Percentiles rank a stretch among this genome's conserved stretches.
Conservation (phyloP, 2,329 filamentous ascomycete genomes). For the Pyrenochaeta sp. region DNA sequence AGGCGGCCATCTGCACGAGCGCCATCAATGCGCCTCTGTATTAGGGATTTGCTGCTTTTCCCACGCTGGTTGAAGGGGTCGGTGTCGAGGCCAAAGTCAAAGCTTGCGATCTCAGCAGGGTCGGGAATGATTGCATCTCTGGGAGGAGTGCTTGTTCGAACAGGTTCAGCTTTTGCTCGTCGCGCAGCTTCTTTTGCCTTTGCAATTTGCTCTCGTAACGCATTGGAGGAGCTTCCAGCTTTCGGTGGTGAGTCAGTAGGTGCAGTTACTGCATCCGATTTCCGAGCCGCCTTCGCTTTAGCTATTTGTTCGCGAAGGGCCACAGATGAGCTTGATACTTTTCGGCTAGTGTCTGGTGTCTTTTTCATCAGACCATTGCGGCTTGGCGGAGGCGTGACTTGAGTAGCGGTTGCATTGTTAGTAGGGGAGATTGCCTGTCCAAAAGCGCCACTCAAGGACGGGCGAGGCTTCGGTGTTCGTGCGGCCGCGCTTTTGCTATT, state of each 20-base stretch:
- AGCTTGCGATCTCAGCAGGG: slow-evolving; percentile 48
- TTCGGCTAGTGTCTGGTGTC: slow-evolving; percentile 46
- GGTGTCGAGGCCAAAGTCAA: slow-evolving; percentile 68
- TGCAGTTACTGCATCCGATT: slow-evolving; percentile 23
- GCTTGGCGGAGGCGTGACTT: slow-evolving; percentile 28
- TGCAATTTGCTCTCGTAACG: slow-evolving; percentile 89
- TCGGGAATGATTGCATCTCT: slow-evolving; percentile 44
- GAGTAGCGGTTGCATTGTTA: slow-evolving; percentile 18
- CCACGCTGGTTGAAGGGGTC: slow-evolving; percentile 76
- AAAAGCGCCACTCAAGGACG: slow-evolving; percentile 46
- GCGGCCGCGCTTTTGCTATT: slow-evolving; percentile 49
- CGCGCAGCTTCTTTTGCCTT: slow-evolving; percentile 83
- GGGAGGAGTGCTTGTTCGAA: slow-evolving; percentile 39
- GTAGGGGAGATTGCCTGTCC: slow-evolving; percentile 44
- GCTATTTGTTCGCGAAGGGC: slow-evolving; percentile 90
- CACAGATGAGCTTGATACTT: slow-evolving; percentile 73
- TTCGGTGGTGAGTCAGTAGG: slow-evolving; percentile 41
- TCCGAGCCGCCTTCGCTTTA: slow-evolving; percentile 84
- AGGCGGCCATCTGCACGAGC: slow-evolving; percentile 81
- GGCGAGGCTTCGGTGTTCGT: slow-evolving; percentile 42
- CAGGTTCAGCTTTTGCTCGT: slow-evolving; percentile 30
- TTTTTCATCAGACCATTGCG: slow-evolving; percentile 38
- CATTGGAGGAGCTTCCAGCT: slow-evolving; percentile 74
- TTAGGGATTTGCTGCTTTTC: slow-evolving; percentile 70
- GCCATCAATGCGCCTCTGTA: slow-evolving; percentile 75